phyloP scores from a whole-genome alignment of 2,329 filamentous ascomycete species.

The Colletotrichum eremochloae region DNA sequence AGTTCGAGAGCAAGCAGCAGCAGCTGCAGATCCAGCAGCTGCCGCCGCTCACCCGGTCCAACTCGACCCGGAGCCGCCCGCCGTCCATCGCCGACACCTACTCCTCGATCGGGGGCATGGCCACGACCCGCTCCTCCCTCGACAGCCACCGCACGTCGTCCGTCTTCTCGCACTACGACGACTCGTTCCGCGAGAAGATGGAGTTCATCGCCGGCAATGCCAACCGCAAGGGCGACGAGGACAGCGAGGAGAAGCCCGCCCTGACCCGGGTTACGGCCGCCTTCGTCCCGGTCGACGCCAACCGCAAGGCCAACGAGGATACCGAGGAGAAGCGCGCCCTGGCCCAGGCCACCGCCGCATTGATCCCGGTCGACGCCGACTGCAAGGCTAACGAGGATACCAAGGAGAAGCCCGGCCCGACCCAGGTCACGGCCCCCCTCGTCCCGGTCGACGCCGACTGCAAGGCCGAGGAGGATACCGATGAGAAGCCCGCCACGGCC shows the following conservation, averaged over 20 bases:
- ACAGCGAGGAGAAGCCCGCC: slow-evolving; percentile 19
- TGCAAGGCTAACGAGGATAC: slow-evolving; percentile 9
- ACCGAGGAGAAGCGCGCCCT: slow-evolving; percentile 17
- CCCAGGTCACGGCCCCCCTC: slow-evolving; percentile 9
- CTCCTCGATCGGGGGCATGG: slow-evolving; percentile 21
- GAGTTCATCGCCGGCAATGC: slow-evolving; percentile 24
- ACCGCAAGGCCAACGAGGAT: slow-evolving; percentile 15
- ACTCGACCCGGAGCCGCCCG: slow-evolving; percentile 31
- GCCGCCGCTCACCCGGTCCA: slow-evolving; percentile 24
- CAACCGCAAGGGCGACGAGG: slow-evolving; percentile 18
- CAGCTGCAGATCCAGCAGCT: slow-evolving; percentile 10
- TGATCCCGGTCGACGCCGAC: slow-evolving; percentile 21
- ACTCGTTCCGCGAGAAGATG: slow-evolving; percentile 40
- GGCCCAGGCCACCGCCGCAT: slow-evolving; percentile 1
- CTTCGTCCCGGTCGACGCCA: slow-evolving; percentile 16
- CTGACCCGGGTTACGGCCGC: slow-evolving; percentile 10
- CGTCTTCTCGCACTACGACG: slow-evolving; percentile 38
- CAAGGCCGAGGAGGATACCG: slow-evolving; percentile 10
- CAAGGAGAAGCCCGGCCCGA: slow-evolving; percentile 19
- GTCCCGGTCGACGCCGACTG: slow-evolving; percentile 16
- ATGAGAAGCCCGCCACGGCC: slow-evolving; percentile 19
- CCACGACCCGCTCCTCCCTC: slow-evolving; percentile 31
- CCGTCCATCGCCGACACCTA: slow-evolving; percentile 35
- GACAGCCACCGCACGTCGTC: slow-evolving; percentile 36
- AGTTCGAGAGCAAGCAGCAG: slow-evolving; percentile 27